These are phyloP conservation scores for Pharnaceum exiguum DNA, from an alignment of 148 eudicot species.

Conservation along the genomic window DNA sequence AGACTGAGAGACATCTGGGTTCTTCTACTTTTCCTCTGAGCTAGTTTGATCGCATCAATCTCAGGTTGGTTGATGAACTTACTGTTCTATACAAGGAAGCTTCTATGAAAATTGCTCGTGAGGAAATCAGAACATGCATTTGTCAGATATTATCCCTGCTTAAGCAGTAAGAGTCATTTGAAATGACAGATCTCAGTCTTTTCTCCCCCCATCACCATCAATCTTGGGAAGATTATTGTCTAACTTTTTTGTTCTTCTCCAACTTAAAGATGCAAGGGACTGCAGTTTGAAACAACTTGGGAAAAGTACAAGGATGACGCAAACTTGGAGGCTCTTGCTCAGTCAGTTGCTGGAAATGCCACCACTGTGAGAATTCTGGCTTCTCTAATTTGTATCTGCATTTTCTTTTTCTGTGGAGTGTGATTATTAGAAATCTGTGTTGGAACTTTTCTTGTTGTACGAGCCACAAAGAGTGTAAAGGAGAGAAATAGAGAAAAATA, in stretches of 20 bases:
- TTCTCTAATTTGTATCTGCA: not conserved
- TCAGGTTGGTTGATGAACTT: constrained; percentile 84
- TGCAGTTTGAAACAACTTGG: constrained; percentile 74
- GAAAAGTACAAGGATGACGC: constrained; percentile 76
- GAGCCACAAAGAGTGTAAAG: no score
- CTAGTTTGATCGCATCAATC: constrained; percentile 2
- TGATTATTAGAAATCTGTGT: no score
- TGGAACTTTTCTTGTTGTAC: no score
- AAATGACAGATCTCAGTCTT: not conserved
- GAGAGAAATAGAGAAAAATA: no score
- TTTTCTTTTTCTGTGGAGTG: not conserved
- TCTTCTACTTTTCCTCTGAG: constrained; percentile 1
- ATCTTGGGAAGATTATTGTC: not conserved
- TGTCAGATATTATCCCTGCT: constrained; percentile 53
- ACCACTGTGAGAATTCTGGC: constrained; percentile 18
- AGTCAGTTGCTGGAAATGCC: constrained; percentile 26
- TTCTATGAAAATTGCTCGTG: constrained; percentile 56
- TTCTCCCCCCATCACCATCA: not conserved
- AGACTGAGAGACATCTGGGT: not conserved
- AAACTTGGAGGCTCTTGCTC: constrained; percentile 49
- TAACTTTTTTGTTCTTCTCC: constrained; percentile 1
- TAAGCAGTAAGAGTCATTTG: constrained; percentile 49
- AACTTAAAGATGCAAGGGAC: constrained; percentile 53
- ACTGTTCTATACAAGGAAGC: constrained; percentile 68
- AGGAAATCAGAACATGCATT: constrained; percentile 61